These are phyloP conservation scores for Jackrogersella multiformis DNA, from an alignment of 495 filamentous ascomycete species.

Conservation along the genomic window DNA sequence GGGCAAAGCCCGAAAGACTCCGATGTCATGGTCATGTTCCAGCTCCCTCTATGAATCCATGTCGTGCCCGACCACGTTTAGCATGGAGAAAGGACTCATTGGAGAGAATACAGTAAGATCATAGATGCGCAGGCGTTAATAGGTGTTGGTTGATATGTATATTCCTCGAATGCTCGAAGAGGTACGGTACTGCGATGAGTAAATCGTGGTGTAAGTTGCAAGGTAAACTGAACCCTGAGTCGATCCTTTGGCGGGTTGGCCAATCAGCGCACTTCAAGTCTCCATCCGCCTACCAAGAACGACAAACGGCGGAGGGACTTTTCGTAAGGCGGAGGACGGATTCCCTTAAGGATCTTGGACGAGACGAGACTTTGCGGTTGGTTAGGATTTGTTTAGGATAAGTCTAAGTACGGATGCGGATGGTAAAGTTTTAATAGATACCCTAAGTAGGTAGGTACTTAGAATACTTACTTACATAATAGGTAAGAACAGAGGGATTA, in stretches of 20 bases:
- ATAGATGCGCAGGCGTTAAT: too few relatives aligned
- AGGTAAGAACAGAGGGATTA: too few relatives aligned
- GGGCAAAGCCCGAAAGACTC: constrained; percentile 23
- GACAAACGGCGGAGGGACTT: constrained; percentile 24
- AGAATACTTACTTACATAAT: too few relatives aligned
- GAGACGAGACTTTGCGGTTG: constrained; percentile 6
- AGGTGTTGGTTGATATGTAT: not conserved
- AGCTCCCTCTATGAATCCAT: constrained; percentile 16
- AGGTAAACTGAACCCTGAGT: constrained; percentile 23
- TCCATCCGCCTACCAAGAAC: constrained; percentile 36
- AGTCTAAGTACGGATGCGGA: constrained; percentile 12
- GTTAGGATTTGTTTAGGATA: not conserved
- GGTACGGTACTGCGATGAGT: constrained; percentile 2
- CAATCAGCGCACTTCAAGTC: constrained; percentile 21
- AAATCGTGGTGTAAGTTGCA: not conserved
- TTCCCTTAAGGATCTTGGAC: not conserved
- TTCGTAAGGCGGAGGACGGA: not conserved
- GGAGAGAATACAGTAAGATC: constrained; percentile 21
- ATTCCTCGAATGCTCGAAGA: not conserved
- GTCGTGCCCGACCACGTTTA: constrained; percentile 17
- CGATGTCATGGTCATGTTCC: constrained; percentile 5
- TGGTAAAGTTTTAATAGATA: not conserved
- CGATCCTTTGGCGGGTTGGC: constrained; percentile 28
- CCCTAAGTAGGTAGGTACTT: too few relatives aligned
- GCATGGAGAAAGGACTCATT: not conserved